phyloP scores from a whole-genome alignment of 495 filamentous ascomycete genomes.

The Margaritispora aquatica region DNA sequence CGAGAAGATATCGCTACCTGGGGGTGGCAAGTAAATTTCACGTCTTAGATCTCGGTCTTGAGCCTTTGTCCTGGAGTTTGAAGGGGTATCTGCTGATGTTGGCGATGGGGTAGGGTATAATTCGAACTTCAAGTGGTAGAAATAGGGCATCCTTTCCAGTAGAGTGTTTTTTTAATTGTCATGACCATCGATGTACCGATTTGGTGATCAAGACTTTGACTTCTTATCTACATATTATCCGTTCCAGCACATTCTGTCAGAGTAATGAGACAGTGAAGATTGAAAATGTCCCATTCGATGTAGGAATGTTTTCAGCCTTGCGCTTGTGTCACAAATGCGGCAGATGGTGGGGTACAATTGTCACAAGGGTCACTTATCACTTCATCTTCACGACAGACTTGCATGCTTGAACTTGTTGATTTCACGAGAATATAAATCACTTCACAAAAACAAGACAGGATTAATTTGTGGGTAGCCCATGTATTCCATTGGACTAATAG shows the following conservation, averaged over 20 bases:
- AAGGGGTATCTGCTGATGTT: not conserved
- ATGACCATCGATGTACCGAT: too few species aligned
- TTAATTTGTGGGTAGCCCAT: not conserved
- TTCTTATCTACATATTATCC: too few species aligned
- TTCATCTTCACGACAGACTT: too few species aligned
- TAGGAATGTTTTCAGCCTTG: not conserved
- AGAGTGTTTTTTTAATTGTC: not conserved
- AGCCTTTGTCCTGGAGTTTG: slow-evolving; percentile 6
- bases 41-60: slow-evolving; percentile 5
- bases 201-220: too few species aligned
- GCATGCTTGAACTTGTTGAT: too few species aligned
- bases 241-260: too few species aligned
- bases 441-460: not conserved
- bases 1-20: slow-evolving; percentile 41
- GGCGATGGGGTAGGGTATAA: slow-evolving; percentile 49
- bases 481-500: slow-evolving; percentile 14
- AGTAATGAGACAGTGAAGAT: too few species aligned
- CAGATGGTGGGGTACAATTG: not conserved
- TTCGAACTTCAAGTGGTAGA: slow-evolving; percentile 88
- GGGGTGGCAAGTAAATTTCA: slow-evolving; percentile 33
- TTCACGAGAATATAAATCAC: too few species aligned
- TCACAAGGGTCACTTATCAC: not conserved
- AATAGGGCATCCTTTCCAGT: slow-evolving; percentile 38
- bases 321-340: not conserved
- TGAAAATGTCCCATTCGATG: too few species aligned